phyloP scores from a whole-genome alignment of 768 basidiomycete species.

The Clitopilus passeckerianus region DNA sequence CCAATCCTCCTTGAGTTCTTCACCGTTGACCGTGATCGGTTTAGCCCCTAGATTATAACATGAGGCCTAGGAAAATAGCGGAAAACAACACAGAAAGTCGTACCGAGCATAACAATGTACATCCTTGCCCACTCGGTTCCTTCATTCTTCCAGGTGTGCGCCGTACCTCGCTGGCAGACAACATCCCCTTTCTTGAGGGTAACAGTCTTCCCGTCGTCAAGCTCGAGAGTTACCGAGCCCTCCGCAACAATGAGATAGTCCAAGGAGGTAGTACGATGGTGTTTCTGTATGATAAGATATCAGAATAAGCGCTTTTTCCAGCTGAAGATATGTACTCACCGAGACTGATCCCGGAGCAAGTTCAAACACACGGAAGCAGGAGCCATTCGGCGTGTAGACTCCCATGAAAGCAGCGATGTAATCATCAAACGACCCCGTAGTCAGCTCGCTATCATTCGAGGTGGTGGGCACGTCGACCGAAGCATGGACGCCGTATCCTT shows the following conservation, averaged over 20 bases:
- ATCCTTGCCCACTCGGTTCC: conserved; percentile 17
- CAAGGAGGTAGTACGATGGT: conserved; percentile 16
- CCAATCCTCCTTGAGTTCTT: background rate
- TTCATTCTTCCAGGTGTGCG: conserved; percentile 20
- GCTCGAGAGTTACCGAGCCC: conserved; percentile 13
- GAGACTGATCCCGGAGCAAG: background rate
- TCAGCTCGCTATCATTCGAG: background rate
- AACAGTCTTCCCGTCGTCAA: conserved; percentile 16
- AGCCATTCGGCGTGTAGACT: background rate
- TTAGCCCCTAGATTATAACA: background rate
- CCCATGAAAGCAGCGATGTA: background rate
- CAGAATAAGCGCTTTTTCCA: no score
- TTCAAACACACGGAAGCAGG: background rate
- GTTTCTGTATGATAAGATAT: conserved; percentile 1
- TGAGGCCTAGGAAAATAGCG: background rate
- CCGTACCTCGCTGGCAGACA: conserved; percentile 17
- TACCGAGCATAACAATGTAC: conserved; percentile 17
- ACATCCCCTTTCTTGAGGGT: conserved; percentile 16
- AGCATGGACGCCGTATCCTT: background rate
- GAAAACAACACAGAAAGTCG: background rate
- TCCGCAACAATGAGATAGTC: conserved; percentile 17
- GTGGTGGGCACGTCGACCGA: background rate
- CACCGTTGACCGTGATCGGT: background rate
- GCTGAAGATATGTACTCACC: background rate
- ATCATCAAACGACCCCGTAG: background rate